Evolutionary conservation across 495 filamentous ascomycete species (phyloP), one percentile per base, ranked within the genome.

Genomic region (Chlorociboria aeruginascens): DNA sequence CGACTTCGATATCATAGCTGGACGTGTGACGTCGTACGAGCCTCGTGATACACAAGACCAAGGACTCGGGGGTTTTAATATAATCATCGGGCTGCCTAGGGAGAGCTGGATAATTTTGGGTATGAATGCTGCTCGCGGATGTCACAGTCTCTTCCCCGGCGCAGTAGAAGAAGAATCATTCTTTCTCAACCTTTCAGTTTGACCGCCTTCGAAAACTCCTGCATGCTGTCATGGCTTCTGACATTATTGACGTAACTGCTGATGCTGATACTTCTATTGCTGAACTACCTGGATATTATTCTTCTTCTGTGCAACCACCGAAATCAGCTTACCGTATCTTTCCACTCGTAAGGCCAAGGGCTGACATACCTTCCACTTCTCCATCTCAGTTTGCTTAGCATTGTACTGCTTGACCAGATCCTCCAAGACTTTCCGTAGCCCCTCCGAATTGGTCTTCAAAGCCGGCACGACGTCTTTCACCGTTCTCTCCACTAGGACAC

Each of bases 221-320:
- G 20, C 37, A 20, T 47, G 50, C 46, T 48, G 6, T 34, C 17
- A 17, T 25, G 16, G 33, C 32, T 25, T 33, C 40, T 45, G 17
- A 12, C 9, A 13, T 25, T 40, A 44, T 45, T 52, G 51, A 54
- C 50, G 43, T 57, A 51, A 51, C 47, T 54, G 12, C 35, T 32
- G n/a, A 48, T 30, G 12, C 6, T 34, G 12, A 51, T 33, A 12
- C 25, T 40, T n/a, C 16, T 42, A 57, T 50, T 61, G 53, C 28
- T 92, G 86, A 45, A 98, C 89, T 50, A 98, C 86, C 65, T 96
- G 90, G 47, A 98, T 78, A 60, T 96, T 95, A 69, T 98, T 95
- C 81, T 96, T 96, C 64, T 95, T 95, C 92, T 97, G 61, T 59
- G 59, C 8, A 8, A 46, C 29, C 44, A 55, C 57, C 36, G 64